Base-by-base conservation (phyloP, 2,329 filamentous ascomycete species). In the Coniella vitis region DNA sequence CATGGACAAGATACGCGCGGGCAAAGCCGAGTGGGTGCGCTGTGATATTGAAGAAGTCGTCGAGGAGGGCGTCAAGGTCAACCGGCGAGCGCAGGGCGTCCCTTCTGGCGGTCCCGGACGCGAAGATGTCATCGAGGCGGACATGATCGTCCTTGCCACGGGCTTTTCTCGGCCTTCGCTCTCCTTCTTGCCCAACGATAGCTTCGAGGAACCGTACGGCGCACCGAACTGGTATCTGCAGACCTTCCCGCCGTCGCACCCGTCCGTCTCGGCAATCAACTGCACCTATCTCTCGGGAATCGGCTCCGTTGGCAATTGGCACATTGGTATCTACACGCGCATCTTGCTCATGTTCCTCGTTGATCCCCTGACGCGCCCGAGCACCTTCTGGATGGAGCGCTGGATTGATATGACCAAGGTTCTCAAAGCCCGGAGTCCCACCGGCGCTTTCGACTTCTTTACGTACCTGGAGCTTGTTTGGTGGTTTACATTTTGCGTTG, bases 181-280 rank as follows among this genome's bases (percentile, higher is more conserved):
- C 1, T 72, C 71, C 10, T 93, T 94, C 64, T 71, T 95, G 0
- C 88, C 88, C 0, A 69, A 80, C 0, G 79, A 88, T 45, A 83
- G 78, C 58, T 93, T 93, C 61, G 62, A 78, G 9, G 78, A 86
- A 54, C 83, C 85, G 0, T 94, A 93, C 57, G 70, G 72, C 1
- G 86, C 88, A 1, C 89, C 89, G 0, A 90, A 88, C 63, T 94
- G 89, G 89, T 94, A 93, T 57, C 75, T 94, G 0, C 88, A 94
- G 64, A 86, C 86, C 0, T 94, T 94, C 66, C 88, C 89, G 4
- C 86, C 88, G 0, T 65, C 71, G 3, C 84, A 90, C 56, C 79
- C 84, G 0, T 83, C 80, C 31, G 75, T 94, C 41, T 89, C 84
- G 55, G 84, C 83, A 54, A 90, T 88, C 67, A 94, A 95, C 66